A percentile compares a stretch with the other conserved stretches of the same genome.
These are phyloP conservation scores for Neurospora sp. DNA, from an alignment of 495 filamentous ascomycete genomes.

Conservation along the genomic window DNA sequence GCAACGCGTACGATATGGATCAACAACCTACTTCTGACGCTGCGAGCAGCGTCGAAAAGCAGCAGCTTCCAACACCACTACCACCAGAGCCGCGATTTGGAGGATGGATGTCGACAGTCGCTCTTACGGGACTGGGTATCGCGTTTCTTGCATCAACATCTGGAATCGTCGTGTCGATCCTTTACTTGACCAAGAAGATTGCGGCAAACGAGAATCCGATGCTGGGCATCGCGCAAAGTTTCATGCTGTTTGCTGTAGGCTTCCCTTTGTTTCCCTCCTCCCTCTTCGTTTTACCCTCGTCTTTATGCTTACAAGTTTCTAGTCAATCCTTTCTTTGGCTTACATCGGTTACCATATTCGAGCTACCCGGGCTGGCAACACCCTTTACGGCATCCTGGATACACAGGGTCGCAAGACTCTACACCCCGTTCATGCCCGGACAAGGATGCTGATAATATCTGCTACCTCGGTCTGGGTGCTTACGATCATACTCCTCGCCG, in stretches of 20 bases:
- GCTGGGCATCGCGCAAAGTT: conserved; percentile 7
- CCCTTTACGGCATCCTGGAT: conserved; percentile 4
- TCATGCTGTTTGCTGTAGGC: conserved; percentile 11
- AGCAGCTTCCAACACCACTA: background rate
- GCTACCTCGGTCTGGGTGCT: conserved; percentile 1
- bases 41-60: background rate
- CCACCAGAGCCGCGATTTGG: background rate
- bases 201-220: background rate
- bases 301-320: background rate
- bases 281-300: background rate
- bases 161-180: background rate
- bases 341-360: conserved; percentile 9
- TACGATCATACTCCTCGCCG: conserved; percentile 3
- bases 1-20: background rate
- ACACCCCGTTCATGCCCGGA: conserved; percentile 10
- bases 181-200: background rate
- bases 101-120: background rate
- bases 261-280: background rate
- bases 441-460: conserved; percentile 3
- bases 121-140: background rate
- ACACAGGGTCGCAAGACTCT: conserved; percentile 3
- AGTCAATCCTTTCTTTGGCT: conserved; percentile 10
- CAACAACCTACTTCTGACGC: background rate
- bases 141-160: background rate
- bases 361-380: conserved; percentile 1